Evolutionary conservation across 2,329 filamentous ascomycete genomes (phyloP).

Genomic region (Rhinocladiella mackenziei): DNA sequence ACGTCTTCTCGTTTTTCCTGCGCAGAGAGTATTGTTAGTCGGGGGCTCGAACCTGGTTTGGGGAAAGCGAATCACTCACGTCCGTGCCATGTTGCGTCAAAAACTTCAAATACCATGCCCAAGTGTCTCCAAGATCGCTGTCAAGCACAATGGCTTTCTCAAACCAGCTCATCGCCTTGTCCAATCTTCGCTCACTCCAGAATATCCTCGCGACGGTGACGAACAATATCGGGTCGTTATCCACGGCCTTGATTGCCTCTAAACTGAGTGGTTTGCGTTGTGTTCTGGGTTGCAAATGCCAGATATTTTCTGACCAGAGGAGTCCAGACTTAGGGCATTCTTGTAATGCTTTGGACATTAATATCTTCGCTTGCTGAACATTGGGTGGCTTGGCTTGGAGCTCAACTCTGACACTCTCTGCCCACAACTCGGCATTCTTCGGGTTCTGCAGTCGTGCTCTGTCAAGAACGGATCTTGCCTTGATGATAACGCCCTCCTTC

Average conservation of each 20-base stretch:
- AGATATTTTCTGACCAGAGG: conserved; percentile 91
- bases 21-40: conserved; percentile 10
- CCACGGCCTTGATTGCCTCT: conserved; percentile 95
- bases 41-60: conserved; percentile 11
- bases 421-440: conserved; percentile 80
- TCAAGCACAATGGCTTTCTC: conserved; percentile 90
- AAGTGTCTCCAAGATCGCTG: conserved; percentile 81
- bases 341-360: conserved; percentile 91
- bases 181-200: conserved; percentile 86
- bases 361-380: conserved; percentile 73
- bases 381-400: conserved; percentile 70
- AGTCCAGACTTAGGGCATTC: conserved; percentile 84
- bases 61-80: conserved; percentile 36
- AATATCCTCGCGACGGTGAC: conserved; percentile 92
- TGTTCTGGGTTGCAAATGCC: conserved; percentile 85
- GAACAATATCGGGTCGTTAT: conserved; percentile 84
- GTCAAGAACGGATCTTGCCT: conserved; percentile 90
- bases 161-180: conserved; percentile 96
- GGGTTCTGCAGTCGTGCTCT: conserved; percentile 82
- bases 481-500: conserved; percentile 74
- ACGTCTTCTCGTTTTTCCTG: conserved; percentile 84
- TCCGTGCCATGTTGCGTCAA: conserved; percentile 85
- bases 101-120: conserved; percentile 99
- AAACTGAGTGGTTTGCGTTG: conserved; percentile 87
- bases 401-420: conserved; percentile 90